Conservation (phyloP, 768 basidiomycete genomes). For the Fibroporia radiculosa region DNA sequence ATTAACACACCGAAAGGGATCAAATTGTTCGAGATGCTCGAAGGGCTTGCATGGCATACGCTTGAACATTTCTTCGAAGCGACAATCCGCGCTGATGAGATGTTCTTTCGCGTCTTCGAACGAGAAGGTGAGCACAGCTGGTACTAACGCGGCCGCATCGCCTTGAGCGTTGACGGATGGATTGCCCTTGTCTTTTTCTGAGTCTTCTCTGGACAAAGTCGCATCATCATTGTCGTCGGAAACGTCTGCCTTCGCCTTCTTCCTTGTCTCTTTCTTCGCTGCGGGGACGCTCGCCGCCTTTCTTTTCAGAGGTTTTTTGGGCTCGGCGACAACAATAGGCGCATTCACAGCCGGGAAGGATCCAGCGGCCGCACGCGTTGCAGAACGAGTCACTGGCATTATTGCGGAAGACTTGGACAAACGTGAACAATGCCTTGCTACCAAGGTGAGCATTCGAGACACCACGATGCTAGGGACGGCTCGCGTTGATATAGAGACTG, state of each 20-base stretch:
- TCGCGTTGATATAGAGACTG: not conserved
- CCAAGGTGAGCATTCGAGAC: no score
- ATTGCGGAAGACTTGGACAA: not conserved
- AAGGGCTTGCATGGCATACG: slow-evolving; percentile 70
- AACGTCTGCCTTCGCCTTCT: slow-evolving; percentile 4
- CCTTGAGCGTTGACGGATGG: not conserved
- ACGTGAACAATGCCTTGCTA: no score
- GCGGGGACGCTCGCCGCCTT: slow-evolving; percentile 1
- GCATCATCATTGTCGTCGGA: not conserved
- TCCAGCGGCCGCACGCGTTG: slow-evolving; percentile 8
- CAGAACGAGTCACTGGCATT: slow-evolving; percentile 19
- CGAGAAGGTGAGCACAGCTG: slow-evolving; percentile 68
- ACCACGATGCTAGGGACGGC: no score
- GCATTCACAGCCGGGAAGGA: not conserved
- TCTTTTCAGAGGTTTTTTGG: slow-evolving; percentile 6
- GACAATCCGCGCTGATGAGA: slow-evolving; percentile 54
- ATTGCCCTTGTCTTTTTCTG: not conserved
- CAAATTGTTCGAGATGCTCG: slow-evolving; percentile 63
- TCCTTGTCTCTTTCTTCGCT: slow-evolving; percentile 5
- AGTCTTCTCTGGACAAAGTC: not conserved
- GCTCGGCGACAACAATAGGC: not conserved
- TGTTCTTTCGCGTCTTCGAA: slow-evolving; percentile 71
- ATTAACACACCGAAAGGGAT: slow-evolving; percentile 64
- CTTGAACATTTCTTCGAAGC: slow-evolving; percentile 65
- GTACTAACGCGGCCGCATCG: slow-evolving; percentile 37